Evolutionary conservation across 1,284 basidiomycete species (phyloP), one percentile per base, ranked within the genome.

Genomic region (Trichosporon faecale): DNA sequence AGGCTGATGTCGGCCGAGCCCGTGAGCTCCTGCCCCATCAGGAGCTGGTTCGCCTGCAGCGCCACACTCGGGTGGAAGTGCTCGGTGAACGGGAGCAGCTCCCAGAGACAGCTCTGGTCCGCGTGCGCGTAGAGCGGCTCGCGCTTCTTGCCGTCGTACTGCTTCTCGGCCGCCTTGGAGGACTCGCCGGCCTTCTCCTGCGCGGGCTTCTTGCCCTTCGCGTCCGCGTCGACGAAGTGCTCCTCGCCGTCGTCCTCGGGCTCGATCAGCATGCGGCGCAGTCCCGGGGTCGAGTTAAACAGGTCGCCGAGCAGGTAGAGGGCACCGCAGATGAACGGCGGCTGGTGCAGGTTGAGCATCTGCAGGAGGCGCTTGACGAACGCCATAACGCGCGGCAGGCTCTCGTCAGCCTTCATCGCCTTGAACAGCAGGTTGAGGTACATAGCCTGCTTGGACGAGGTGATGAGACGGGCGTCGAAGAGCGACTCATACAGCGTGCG

Each of bases 381-480:
- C 0, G 94, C 93, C 82, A 90, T 90, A 9, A 92, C 88, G 21
- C 94, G 87, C 3, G 78, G 67, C 0, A 82, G 74, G 66, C 89
- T 89, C 12, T 82, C 82, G 78, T 98, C 96, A 2, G 87, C 87
- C 83, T 97, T 97, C 76, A 98, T 85, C 18, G 93, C 91, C 80
- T 94, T 96, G 88, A 97, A 96, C 23, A 98, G 84, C 23, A 99
- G 85, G 81, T 99, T 99, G 74, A 99, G 88, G 82, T 98, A 99
- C 91, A 99, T 93, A 8, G 95, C 94, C 82, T 98, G 95, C 81
- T 99, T 98, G 33, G 91, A 93, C 18, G 94, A 94, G 1, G 87
- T 87, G 18, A 90, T 87, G 5, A 99, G 87, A 12, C 97, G 90
- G 0, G 86, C 85, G 78, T 99, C 96, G 44, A 92, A 88, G 6